Conservation (phyloP, 2,329 filamentous ascomycete species). For the Zarea fungicola region DNA sequence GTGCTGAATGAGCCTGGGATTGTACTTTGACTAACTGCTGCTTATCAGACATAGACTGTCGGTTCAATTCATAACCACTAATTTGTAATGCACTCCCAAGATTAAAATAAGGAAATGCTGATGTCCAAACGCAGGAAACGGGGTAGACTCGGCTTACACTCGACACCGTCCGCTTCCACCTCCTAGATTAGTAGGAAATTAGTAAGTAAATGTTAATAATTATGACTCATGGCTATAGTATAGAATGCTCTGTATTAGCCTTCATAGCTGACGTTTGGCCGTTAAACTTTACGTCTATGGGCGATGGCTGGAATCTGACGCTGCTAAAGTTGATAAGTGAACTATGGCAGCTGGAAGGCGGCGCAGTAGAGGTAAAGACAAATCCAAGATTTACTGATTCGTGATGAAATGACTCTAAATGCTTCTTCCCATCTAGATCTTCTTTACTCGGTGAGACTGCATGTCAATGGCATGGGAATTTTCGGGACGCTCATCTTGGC, state of each 20-base stretch:
- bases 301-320: slow-evolving; percentile 74
- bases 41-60: too few species aligned
- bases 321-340: slow-evolving; percentile 79
- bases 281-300: slow-evolving; percentile 88
- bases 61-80: neutral
- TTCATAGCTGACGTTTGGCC: slow-evolving; percentile 77
- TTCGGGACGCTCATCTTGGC: slow-evolving; percentile 74
- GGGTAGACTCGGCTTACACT: slow-evolving; percentile 3
- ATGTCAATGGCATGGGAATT: slow-evolving; percentile 65
- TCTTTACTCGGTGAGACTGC: slow-evolving; percentile 36
- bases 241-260: slow-evolving; percentile 69
- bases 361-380: slow-evolving; percentile 20
- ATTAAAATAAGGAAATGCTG: slow-evolving; percentile 13
- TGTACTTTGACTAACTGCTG: too few species aligned
- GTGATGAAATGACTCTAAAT: slow-evolving; percentile 73
- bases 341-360: slow-evolving; percentile 47
- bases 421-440: slow-evolving; percentile 37
- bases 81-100: too few species aligned
- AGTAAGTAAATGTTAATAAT: neutral
- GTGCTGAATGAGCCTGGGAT: too few species aligned
- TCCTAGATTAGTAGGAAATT: neutral
- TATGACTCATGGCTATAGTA: neutral
- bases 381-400: slow-evolving; percentile 61
- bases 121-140: slow-evolving; percentile 4
- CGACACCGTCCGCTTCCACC: slow-evolving; percentile 1